phyloP scores from a whole-genome alignment of 2,329 filamentous ascomycete genomes.

The Scortechinia acanthostroma region DNA sequence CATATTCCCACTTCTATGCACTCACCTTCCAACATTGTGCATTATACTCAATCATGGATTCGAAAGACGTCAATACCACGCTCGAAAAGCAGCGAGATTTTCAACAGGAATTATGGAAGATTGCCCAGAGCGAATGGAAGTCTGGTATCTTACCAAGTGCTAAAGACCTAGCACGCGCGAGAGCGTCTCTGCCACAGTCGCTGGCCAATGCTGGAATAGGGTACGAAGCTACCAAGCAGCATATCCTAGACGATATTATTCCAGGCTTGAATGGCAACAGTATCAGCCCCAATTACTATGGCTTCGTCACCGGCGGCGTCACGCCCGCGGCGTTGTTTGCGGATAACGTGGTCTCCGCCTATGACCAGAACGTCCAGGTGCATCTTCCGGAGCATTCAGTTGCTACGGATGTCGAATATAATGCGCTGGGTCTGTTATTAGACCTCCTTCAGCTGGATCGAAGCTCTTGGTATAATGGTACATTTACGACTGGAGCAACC shows the following conservation, averaged over 20 bases:
- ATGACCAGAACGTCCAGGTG: constrained; percentile 79
- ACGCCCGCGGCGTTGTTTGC: constrained; percentile 75
- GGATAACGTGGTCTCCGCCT: constrained; percentile 73
- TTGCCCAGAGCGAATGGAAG: background rate
- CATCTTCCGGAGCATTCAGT: constrained; percentile 73
- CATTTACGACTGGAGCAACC: constrained; percentile 72
- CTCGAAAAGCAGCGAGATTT: no score
- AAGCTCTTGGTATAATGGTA: constrained; percentile 60
- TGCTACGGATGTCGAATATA: constrained; percentile 70
- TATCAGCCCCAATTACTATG: constrained; percentile 68
- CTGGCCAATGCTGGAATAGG: background rate
- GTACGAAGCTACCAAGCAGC: constrained; percentile 8
- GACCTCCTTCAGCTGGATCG: constrained; percentile 56
- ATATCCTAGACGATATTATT: constrained; percentile 36
- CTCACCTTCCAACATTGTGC: no score
- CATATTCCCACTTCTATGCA: no score
- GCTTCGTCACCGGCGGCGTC: constrained; percentile 78
- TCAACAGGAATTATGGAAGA: background rate
- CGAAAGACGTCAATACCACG: no score
- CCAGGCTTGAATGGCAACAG: constrained; percentile 62
- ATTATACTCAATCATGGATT: no score
- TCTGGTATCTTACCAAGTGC: background rate
- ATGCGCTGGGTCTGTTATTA: constrained; percentile 62
- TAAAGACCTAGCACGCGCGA: background rate
- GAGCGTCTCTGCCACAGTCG: background rate